Evolutionary conservation across 1,139 yeast genomes (phyloP), one percentile per base, ranked within the genome.

Genomic region (Taiozyma sp.): DNA sequence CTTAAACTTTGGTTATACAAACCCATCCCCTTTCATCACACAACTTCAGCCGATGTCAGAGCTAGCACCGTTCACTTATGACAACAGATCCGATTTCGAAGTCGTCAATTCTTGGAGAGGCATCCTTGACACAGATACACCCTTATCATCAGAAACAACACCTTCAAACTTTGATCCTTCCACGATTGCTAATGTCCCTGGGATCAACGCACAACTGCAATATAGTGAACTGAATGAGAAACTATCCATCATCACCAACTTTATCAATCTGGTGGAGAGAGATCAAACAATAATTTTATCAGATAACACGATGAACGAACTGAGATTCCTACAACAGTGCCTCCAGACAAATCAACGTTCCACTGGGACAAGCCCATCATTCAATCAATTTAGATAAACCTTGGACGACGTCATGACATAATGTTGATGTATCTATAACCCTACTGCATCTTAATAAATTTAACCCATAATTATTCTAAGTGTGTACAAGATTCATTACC

Each of bases 41-140:
- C 56, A 53, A 36, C 13, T 59, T 12, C 61, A 59, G 27, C 58
- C 57, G 19, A 59, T 59, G 63, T 59, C 63, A 6, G 59, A 56
- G 32, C 50, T 59, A 22, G 49, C 43, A 8, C 29, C 43, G 13
- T 16, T 23, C 23, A 14, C 10, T 9, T 40, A 40, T 24, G 43
- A 40, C 7, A 40, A 14, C 30, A 14, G 19, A 16, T 29, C 12
- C 36, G 44, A 43, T 9, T 43, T 43, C 24, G 44, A 29, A 29
- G 32, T 43, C 14, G 28, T 43, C 32, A 43, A 24, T 14, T 24
- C 43, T 5, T 40, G 43, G 43, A 40, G 19, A 23, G 23, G 29
- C 8, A 10, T 40, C 24, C 23, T 40, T 13, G 43, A 40, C n/a
- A 40, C 28, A 16, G 43, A 23, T 24, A 40, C 43, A 3, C 43